Evolutionary conservation across 148 eudicot species (phyloP).

Genomic region (Silene latifolia): DNA sequence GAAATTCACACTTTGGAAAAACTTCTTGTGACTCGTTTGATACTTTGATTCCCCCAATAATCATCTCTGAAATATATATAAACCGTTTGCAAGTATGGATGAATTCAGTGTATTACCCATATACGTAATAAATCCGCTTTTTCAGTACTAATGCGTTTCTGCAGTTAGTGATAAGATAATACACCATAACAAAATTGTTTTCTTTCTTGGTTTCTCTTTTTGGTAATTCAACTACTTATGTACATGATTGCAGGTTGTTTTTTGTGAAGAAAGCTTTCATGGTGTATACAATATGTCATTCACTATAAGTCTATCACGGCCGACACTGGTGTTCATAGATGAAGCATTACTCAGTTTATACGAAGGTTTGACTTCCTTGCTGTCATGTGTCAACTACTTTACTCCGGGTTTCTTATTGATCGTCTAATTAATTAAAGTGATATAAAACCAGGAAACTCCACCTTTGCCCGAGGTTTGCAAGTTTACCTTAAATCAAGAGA

Average conservation of each 20-base stretch:
- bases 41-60: not conserved
- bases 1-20: no score
- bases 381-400: not conserved
- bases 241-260: conserved; percentile 44
- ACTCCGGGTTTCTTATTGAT: not conserved
- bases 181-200: not conserved
- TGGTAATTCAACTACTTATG: not conserved
- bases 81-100: not conserved
- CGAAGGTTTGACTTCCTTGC: conserved; percentile 36
- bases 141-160: not conserved
- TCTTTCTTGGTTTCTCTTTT: not conserved
- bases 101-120: not conserved
- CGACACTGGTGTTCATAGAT: conserved; percentile 49
- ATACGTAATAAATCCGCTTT: not conserved
- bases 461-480: conserved; percentile 47
- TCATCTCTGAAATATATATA: not conserved
- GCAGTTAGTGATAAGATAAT: not conserved
- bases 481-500: conserved; percentile 68
- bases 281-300: conserved; percentile 63
- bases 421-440: not conserved
- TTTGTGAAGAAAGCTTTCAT: conserved; percentile 61
- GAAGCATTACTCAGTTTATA: conserved; percentile 53
- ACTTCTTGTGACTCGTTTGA: not conserved
- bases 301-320: conserved; percentile 62
- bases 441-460: conserved; percentile 42